These are phyloP conservation scores for Salvia rosmarinus DNA, from an alignment of 257 asterid species.

Conservation along the genomic window DNA sequence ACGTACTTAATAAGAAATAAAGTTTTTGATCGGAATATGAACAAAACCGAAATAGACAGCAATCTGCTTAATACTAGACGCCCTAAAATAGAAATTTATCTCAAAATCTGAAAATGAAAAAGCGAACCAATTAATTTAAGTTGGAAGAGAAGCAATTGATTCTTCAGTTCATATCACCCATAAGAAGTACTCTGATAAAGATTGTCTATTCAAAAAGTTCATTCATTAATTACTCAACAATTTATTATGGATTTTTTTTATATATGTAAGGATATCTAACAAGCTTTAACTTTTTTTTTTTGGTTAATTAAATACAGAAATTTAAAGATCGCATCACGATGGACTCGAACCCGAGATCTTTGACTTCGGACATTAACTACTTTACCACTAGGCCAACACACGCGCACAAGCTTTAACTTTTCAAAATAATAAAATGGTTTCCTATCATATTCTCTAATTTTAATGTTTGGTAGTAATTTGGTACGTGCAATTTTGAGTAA, in stretches of 20 bases:
- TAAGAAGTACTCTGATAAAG: conserved; percentile 5
- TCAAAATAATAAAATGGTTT: not conserved
- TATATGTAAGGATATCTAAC: not conserved
- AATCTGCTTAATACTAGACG: not conserved
- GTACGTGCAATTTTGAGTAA: conserved; percentile 3
- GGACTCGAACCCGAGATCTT: no score
- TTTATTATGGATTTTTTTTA: no score
- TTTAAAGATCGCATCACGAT: no score
- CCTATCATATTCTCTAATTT: no score
- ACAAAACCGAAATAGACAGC: no score
- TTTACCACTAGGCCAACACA: no score
- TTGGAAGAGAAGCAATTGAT: not conserved
- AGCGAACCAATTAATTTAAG: not conserved
- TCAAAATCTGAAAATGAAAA: not conserved
- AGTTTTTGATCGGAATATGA: no score
- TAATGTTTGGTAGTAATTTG: conserved; percentile 23
- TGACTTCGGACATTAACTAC: no score
- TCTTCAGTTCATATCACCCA: not conserved
- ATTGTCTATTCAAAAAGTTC: not conserved
- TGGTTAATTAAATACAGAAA: no score
- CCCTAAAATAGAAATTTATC: conserved; percentile 19
- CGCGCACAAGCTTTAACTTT: conserved; percentile 1
- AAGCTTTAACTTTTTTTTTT: not conserved
- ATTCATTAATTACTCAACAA: not conserved
- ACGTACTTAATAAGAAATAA: no score